Conservation (phyloP, 75 land plant species). For the Pinus taeda region DNA sequence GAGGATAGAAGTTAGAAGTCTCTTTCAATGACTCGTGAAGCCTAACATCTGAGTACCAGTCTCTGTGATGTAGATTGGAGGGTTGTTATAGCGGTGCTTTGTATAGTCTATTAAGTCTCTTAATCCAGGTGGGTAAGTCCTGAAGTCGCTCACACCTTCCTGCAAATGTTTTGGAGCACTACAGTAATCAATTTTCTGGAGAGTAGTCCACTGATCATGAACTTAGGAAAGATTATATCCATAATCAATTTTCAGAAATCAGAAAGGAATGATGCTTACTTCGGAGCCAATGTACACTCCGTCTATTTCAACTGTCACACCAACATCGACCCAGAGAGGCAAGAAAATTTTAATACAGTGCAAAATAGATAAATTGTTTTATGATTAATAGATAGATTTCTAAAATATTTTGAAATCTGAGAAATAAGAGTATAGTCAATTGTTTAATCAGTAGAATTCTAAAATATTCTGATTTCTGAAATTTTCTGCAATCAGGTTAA, state of each 20-base stretch:
- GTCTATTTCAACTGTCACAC: conserved; percentile 13
- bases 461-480: too few species aligned
- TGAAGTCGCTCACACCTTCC: conserved; percentile 55
- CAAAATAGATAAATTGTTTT: too few species aligned
- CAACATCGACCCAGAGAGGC: neutral
- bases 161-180: conserved; percentile 10
- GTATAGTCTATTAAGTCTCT: conserved; percentile 37
- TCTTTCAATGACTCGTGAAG: neutral
- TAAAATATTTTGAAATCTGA: too few species aligned
- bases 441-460: too few species aligned
- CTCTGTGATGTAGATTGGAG: conserved; percentile 67
- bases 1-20: neutral
- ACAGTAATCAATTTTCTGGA: too few species aligned
- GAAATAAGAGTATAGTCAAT: too few species aligned
- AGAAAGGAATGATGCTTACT: conserved; percentile 5
- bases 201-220: neutral
- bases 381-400: neutral
- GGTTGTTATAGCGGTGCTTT: conserved; percentile 48
- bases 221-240: neutral
- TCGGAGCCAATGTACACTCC: conserved; percentile 49
- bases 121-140: conserved; percentile 65
- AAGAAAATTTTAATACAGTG: neutral
- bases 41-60: conserved; percentile 47
- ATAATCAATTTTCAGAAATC: neutral
- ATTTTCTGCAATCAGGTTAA: too few species aligned